Percentiles rank a stretch among this genome's conserved stretches.
These are phyloP conservation scores for Solanum hybrid DNA, from an alignment of 305 asterid genomes.

Conservation along the genomic window DNA sequence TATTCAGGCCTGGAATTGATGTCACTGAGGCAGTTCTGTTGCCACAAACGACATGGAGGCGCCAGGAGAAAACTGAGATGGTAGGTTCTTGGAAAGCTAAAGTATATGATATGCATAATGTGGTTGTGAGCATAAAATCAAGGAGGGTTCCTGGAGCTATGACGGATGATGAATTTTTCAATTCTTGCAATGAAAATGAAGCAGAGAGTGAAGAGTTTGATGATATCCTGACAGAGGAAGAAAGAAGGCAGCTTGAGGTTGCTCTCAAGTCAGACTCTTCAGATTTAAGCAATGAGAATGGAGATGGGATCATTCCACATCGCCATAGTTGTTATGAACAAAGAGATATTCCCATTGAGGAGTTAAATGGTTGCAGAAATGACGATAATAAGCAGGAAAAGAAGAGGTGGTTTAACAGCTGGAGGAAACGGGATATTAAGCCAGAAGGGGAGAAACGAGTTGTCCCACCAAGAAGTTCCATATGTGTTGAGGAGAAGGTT, in stretches of 20 bases:
- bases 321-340: constrained; percentile 79
- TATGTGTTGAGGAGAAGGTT: constrained; percentile 53
- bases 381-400: constrained; percentile 60
- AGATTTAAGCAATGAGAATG: constrained; percentile 42
- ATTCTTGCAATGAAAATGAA: constrained; percentile 63
- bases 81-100: constrained; percentile 89
- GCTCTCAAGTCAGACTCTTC: constrained; percentile 73
- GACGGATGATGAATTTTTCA: constrained; percentile 80
- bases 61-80: constrained; percentile 68
- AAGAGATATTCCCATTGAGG: constrained; percentile 69
- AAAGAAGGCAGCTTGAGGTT: constrained; percentile 78
- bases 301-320: constrained; percentile 54
- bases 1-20: constrained; percentile 92
- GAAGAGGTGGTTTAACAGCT: constrained; percentile 80
- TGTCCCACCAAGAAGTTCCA: constrained; percentile 61
- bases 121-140: constrained; percentile 86
- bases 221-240: constrained; percentile 79
- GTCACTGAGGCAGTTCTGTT: constrained; percentile 89
- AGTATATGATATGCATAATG: constrained; percentile 92
- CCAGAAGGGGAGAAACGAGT: constrained; percentile 41
- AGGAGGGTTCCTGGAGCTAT: constrained; percentile 92
- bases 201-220: constrained; percentile 64
- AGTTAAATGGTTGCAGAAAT: constrained; percentile 33
- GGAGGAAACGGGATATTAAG: constrained; percentile 77
- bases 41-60: constrained; percentile 88